Percentiles rank a stretch among this genome's conserved stretches.
Evolutionary conservation across 352 stramenopile genomes (phyloP).

Genomic region (Globisporangium nodosum): DNA sequence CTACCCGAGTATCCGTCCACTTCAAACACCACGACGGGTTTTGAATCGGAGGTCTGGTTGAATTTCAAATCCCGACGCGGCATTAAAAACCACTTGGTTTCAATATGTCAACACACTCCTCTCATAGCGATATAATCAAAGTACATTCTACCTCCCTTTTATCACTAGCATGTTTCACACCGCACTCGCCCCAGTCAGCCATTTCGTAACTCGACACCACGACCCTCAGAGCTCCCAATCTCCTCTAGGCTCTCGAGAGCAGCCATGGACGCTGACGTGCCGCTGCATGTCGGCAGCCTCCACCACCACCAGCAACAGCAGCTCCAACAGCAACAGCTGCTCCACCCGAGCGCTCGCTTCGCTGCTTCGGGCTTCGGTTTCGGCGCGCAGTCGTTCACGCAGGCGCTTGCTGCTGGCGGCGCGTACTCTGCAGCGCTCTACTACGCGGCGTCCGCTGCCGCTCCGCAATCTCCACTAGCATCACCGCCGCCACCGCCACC

Average conservation of each 20-base stretch:
- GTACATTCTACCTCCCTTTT: background rate
- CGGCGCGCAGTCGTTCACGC: conserved; percentile 9
- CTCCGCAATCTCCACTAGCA: background rate
- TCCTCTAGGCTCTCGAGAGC: too few relatives aligned
- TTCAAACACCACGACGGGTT: too few relatives aligned
- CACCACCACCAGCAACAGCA: too few relatives aligned
- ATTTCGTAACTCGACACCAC: background rate
- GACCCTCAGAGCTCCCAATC: background rate
- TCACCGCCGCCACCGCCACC: background rate
- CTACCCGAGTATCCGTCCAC: too few relatives aligned
- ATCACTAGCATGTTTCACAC: background rate
- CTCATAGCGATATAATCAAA: background rate
- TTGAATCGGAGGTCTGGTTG: background rate
- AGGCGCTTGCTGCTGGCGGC: conserved; percentile 1
- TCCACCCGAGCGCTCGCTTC: background rate
- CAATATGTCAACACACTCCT: background rate
- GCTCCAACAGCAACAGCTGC: background rate
- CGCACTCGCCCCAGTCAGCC: background rate
- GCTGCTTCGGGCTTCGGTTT: background rate
- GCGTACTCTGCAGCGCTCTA: background rate
- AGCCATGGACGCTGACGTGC: background rate
- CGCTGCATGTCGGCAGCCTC: background rate
- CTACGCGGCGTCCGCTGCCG: background rate
- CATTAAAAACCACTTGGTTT: background rate
- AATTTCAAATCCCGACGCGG: too few relatives aligned